Base-by-base conservation (phyloP, 2,329 filamentous ascomycete species). In the Lanzia echinophila region DNA sequence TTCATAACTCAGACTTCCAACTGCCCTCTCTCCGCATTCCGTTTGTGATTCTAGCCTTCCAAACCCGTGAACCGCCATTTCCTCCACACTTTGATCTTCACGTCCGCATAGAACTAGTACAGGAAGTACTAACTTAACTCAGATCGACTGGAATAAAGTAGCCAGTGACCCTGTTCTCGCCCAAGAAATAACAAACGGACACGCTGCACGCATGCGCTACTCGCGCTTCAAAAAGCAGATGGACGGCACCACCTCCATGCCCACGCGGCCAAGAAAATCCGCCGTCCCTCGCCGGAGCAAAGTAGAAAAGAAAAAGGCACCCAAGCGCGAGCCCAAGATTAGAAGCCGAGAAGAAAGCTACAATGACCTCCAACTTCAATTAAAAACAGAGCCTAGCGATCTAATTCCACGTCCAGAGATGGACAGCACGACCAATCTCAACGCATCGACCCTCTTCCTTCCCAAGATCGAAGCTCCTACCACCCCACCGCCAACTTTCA, bases 151-250 rank as follows among this genome's bases (percentile, higher is more conserved):
- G 78, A 73, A 72, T 46, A 62, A 69, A 38, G 75, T 81, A 15
- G 77, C 78, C 13, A 65, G 65, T 2, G 67, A 76, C 45, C 64
- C 63, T 0, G 52, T 64, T 38, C 59, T 66, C 11, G 42, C 36
- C 8, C 66, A 76, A 12, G 73, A 73, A 43, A 78, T 81, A 51
- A 76, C 75, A 34, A 81, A 80, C 50, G 78, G 77, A 36, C 78
- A 81, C 60, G 78, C 78, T 3, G 78, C 78, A 13, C 74, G 78
- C 38, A 81, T 81, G 78, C 73, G 78, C 28, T 81, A 74, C 63
- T 76, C 74, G 20, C 74, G 78, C 34, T 79, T 79, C 66, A 74
- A 71, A 55, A 70, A 73, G 52, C 75, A 79, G 45, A 77, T 78
- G 70, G 77, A 81, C 56, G 73, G 73, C 13, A 24, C 34, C n/a